Evolutionary conservation across 139 green algal species (phyloP).

Genomic region (Ettlia oleoabundans): DNA sequence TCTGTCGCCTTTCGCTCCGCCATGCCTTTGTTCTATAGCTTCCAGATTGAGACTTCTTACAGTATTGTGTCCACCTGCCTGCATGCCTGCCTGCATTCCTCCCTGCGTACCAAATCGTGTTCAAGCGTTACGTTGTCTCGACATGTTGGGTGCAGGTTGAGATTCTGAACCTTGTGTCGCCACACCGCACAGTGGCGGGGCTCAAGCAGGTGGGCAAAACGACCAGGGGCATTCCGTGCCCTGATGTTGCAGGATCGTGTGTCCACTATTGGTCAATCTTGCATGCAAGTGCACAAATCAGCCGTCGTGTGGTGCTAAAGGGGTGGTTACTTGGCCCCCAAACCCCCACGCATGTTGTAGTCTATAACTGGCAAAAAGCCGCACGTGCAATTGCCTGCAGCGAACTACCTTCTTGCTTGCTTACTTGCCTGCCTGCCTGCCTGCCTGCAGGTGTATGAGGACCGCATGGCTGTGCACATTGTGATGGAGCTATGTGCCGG

Average conservation of each 20-base stretch:
- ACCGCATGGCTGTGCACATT: slow-evolving; percentile 51
- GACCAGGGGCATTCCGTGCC: too few species aligned
- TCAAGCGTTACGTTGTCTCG: too few species aligned
- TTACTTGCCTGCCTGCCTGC: slow-evolving; percentile 27
- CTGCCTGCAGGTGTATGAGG: slow-evolving; percentile 50
- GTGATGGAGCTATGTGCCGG: slow-evolving; percentile 60
- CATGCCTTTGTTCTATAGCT: too few species aligned
- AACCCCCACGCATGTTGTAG: too few species aligned
- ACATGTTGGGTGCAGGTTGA: slow-evolving; percentile 31
- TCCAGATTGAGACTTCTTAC: not conserved
- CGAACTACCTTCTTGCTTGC: slow-evolving; percentile 39
- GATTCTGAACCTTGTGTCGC: slow-evolving; percentile 41
- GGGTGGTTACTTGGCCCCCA: too few species aligned
- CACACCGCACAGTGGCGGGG: slow-evolving; percentile 32
- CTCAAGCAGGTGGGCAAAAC: slow-evolving; percentile 32
- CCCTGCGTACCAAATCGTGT: not conserved
- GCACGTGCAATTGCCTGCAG: too few species aligned
- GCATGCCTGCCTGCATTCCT: not conserved
- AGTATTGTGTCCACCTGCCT: not conserved
- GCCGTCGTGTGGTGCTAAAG: too few species aligned
- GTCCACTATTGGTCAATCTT: too few species aligned
- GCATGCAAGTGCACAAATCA: too few species aligned
- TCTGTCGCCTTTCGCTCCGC: not conserved
- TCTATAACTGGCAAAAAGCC: too few species aligned
- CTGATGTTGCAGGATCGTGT: too few species aligned